A percentile compares a stretch with the other conserved stretches of the same genome.
phyloP scores from a whole-genome alignment of 2,329 filamentous ascomycete species.

The Zarea fungicola region DNA sequence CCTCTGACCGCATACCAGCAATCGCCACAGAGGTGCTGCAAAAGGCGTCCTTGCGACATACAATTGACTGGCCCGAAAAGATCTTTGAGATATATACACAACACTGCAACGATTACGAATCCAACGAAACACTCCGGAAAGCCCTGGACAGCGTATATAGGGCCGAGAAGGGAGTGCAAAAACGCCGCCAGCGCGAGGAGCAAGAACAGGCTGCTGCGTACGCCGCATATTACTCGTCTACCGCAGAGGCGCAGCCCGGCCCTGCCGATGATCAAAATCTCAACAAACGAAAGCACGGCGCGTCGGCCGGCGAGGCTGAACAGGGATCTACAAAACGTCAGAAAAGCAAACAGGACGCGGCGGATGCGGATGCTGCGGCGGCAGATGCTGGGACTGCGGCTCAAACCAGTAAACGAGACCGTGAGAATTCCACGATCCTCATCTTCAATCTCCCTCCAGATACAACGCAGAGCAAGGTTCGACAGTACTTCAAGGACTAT shows the following conservation, averaged over 20 bases:
- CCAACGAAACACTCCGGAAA: constrained; percentile 65
- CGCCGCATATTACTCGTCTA: constrained; percentile 30
- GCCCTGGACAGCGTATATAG: constrained; percentile 71
- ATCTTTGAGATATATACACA: constrained; percentile 68
- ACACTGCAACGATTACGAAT: constrained; percentile 88
- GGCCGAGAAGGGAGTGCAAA: constrained; percentile 56
- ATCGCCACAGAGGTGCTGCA: constrained; percentile 72
- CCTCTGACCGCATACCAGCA: constrained; percentile 48
- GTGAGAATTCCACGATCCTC: constrained; percentile 83
- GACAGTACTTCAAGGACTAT: constrained; percentile 88
- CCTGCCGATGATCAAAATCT: constrained; percentile 30
- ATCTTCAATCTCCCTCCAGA: constrained; percentile 70
- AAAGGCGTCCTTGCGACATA: constrained; percentile 58
- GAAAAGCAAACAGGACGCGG: constrained; percentile 39
- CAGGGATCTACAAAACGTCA: constrained; percentile 62
- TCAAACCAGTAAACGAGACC: constrained; percentile 63
- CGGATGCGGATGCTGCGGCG: constrained; percentile 23
- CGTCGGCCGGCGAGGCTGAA: constrained; percentile 39
- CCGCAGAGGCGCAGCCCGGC: constrained; percentile 20
- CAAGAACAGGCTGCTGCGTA: constrained; percentile 53
- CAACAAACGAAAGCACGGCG: constrained; percentile 71
- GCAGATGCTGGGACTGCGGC: constrained; percentile 17
- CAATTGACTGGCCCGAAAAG: constrained; percentile 72
- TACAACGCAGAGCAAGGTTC: constrained; percentile 65
- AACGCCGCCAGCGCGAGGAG: constrained; percentile 62